Conservation (phyloP, 2,329 filamentous ascomycete species). For the Colletotrichum sp. region DNA sequence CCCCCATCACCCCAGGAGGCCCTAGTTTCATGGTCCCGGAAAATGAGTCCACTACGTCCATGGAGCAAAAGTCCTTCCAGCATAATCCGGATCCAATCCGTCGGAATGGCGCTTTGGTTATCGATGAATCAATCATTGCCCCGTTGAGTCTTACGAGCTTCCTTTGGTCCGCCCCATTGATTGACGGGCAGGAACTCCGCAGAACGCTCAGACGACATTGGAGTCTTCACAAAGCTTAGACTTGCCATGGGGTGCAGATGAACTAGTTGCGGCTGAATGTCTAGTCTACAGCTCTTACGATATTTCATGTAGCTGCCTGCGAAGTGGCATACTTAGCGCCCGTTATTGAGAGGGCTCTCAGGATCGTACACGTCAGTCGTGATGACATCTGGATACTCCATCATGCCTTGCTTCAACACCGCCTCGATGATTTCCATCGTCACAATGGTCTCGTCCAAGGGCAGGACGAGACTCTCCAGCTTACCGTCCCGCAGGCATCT, state of each 20-base stretch:
- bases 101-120: not conserved
- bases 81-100: not conserved
- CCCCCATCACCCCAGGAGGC: not conserved
- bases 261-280: not conserved
- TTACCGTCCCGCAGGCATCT: slow-evolving; percentile 77
- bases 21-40: not conserved
- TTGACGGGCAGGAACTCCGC: not conserved
- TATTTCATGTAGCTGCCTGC: not conserved
- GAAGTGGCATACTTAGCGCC: not conserved
- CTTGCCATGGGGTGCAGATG: not conserved
- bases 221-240: not conserved
- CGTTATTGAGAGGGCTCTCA: slow-evolving; percentile 61
- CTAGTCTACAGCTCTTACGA: not conserved
- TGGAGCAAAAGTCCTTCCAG: not conserved
- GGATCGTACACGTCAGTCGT: slow-evolving; percentile 62
- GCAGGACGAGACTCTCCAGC: slow-evolving; percentile 74
- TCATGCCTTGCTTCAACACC: not conserved
- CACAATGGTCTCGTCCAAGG: slow-evolving; percentile 68
- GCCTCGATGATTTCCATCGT: not conserved
- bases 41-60: not conserved
- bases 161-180: not conserved
- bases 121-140: not conserved
- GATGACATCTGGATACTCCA: slow-evolving; percentile 59
- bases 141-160: not conserved
- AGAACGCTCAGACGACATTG: not conserved